Evolutionary conservation across 108 stramenopile genomes (phyloP).

Genomic region (Cyclotella choctawhatcheeana): DNA sequence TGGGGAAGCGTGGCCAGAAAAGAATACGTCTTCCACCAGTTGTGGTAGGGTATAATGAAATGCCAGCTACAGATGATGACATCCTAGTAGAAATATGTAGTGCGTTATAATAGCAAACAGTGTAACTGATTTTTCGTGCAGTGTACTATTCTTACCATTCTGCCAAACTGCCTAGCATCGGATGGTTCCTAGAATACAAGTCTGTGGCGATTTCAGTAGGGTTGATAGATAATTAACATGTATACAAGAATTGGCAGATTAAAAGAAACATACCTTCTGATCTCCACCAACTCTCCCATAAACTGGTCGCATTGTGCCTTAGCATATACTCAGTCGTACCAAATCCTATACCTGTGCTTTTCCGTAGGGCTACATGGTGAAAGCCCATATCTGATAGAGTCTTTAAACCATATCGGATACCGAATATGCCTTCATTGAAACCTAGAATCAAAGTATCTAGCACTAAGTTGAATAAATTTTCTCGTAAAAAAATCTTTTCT

Average conservation of each 20-base stretch:
- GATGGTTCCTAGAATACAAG: constrained; percentile 50
- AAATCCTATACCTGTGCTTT: constrained; percentile 32
- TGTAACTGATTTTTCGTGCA: no score
- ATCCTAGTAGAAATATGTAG: no score
- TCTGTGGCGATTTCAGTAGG: no score
- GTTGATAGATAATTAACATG: no score
- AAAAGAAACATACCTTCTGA: no score
- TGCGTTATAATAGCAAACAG: no score
- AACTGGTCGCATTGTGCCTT: constrained; percentile 51
- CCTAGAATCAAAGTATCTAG: no score
- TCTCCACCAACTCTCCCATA: constrained; percentile 56
- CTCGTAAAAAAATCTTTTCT: no score
- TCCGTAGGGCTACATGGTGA: constrained; percentile 40
- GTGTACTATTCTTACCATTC: no score
- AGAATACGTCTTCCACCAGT: constrained; percentile 26
- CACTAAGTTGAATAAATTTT: no score
- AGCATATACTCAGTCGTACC: constrained; percentile 51
- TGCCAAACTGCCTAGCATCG: constrained; percentile 55
- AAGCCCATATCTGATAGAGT: constrained; percentile 37
- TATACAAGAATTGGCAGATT: no score
- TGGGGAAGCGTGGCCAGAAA: constrained; percentile 45
- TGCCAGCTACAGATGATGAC: constrained; percentile 43
- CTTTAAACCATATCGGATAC: constrained; percentile 30
- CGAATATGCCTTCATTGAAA: constrained; percentile 42
- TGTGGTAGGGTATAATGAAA: constrained; percentile 34